A percentile compares a stretch with the other conserved stretches of the same genome.
phyloP scores from a whole-genome alignment of 139 green algal genomes.

The Chlamydomonas sphaeroides region DNA sequence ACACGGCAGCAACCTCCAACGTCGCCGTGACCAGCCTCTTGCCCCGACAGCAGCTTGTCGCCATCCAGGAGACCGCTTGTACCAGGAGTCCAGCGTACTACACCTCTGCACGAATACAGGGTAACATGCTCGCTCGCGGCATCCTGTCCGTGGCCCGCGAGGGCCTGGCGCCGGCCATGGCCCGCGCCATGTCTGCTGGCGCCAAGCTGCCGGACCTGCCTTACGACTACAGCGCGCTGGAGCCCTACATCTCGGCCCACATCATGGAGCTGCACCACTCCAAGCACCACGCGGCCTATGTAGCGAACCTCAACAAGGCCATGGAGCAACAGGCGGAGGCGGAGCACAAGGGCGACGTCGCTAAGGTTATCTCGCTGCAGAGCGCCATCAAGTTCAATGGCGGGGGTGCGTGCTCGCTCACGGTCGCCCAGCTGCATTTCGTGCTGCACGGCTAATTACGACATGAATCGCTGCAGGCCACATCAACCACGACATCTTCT shows the following conservation, averaged over 20 bases:
- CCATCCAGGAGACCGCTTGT: too few species aligned
- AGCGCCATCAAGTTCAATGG: constrained; percentile 96
- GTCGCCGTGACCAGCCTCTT: too few species aligned
- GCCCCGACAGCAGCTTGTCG: too few species aligned
- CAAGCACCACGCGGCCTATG: constrained; percentile 94
- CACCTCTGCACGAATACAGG: too few species aligned
- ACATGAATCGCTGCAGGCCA: constrained; percentile 75
- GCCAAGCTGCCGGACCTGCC: constrained; percentile 88
- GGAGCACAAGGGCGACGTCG: constrained; percentile 79
- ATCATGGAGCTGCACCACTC: constrained; percentile 98
- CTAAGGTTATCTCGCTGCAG: constrained; percentile 87
- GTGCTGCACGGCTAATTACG: background rate
- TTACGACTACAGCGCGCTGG: constrained; percentile 91
- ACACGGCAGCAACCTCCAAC: too few species aligned
- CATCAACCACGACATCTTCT: constrained; percentile 98
- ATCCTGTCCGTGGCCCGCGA: constrained; percentile 1
- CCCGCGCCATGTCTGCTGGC: background rate
- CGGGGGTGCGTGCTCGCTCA: constrained; percentile 80
- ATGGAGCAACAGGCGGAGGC: constrained; percentile 84
- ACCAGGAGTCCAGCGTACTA: too few species aligned
- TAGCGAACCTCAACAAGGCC: constrained; percentile 88
- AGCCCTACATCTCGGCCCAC: constrained; percentile 89
- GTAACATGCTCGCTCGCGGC: constrained; percentile 22
- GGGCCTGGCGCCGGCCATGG: constrained; percentile 1
- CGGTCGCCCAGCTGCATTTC: too few species aligned